Base-by-base conservation (phyloP, 1,139 yeast genomes). In the Kurtzmaniella natalensis region DNA sequence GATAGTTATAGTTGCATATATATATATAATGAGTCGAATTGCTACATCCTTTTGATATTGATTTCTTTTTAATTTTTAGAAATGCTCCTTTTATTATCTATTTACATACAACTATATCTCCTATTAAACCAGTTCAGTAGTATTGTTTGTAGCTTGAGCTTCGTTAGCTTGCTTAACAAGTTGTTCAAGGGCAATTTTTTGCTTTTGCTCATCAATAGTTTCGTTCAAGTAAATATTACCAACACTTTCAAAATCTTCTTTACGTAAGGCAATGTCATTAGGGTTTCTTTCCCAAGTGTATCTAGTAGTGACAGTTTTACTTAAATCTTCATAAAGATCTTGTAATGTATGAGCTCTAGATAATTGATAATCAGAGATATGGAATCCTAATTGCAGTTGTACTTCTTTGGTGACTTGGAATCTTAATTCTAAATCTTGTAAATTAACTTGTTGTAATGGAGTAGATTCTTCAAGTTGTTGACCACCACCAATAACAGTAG, bases 201-300 rank as follows among this genome's bases (percentile, higher is more conserved):
- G 67, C 42, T 64, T 56, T 30, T 39, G 38, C 31, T 54, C 59
- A 17, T 48, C 40, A 27, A 55, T 53, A 47, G 67, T 72, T 40
- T 58, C 45, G 40, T 76, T 70, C 45, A 86, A 62, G 56, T 82
- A 76, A 35, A 87, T 47, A 44, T 67, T 69, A 15, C 51, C 53
- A 33, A 67, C 59, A 7, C 50, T 44, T 13, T n/a, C n/a, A 46
- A 69, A 69, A 42, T 69, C 74, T 31, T 55, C 63, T 8, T 55
- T 48, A 42, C 67, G 61, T 47, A 69, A 61, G 11, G 58, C 70
- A 37, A 69, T 75, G 28, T 87, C 92, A 43, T 83, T 76, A 18
- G 95, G 94, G 53, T 78, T 76, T 50, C 81, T 71, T 55, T 83
- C 94, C 46, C 72, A 72, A 21, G 54, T 57, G 59, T 67, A 75